A percentile compares a stretch with the other conserved stretches of the same genome.
These are phyloP conservation scores for Lasiosphaeria miniovina DNA, from an alignment of 495 filamentous ascomycete species.

Conservation along the genomic window DNA sequence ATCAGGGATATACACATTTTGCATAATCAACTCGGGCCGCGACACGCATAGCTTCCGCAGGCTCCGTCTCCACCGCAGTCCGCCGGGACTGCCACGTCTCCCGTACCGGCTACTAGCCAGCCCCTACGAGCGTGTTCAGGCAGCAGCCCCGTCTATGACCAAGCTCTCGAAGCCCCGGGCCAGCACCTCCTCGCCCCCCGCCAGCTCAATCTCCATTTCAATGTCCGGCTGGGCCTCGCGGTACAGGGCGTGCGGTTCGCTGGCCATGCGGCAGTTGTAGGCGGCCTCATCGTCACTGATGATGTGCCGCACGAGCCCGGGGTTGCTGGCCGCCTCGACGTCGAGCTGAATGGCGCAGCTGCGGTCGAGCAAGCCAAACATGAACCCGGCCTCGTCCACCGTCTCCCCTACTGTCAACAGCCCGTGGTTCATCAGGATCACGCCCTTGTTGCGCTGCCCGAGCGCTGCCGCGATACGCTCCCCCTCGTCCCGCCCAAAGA, in stretches of 20 bases:
- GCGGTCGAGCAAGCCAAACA: constrained; percentile 51
- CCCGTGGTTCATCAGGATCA: constrained; percentile 55
- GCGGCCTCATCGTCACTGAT: constrained; percentile 52
- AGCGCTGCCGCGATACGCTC: constrained; percentile 48
- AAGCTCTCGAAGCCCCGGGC: neutral
- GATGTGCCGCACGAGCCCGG: constrained; percentile 37
- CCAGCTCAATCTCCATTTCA: constrained; percentile 41
- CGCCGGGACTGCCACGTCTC: neutral
- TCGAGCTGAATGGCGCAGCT: constrained; percentile 50
- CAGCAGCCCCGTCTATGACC: neutral
- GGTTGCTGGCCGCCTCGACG: constrained; percentile 45
- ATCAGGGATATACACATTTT: neutral
- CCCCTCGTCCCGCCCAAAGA: constrained; percentile 51
- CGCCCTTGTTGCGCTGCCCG: constrained; percentile 42
- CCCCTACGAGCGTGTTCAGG: neutral
- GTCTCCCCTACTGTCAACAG: constrained; percentile 52
- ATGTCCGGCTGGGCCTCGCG: constrained; percentile 46
- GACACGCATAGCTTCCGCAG: neutral
- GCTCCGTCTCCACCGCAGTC: neutral
- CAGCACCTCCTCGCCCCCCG: constrained; percentile 32
- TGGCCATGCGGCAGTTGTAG: constrained; percentile 52
- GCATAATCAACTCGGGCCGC: neutral
- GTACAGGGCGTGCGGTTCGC: constrained; percentile 43
- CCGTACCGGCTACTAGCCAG: neutral
- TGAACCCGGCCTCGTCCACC: constrained; percentile 54